Conservation (phyloP, 345 rosid genomes). For the Sisymbrium altissimum region DNA sequence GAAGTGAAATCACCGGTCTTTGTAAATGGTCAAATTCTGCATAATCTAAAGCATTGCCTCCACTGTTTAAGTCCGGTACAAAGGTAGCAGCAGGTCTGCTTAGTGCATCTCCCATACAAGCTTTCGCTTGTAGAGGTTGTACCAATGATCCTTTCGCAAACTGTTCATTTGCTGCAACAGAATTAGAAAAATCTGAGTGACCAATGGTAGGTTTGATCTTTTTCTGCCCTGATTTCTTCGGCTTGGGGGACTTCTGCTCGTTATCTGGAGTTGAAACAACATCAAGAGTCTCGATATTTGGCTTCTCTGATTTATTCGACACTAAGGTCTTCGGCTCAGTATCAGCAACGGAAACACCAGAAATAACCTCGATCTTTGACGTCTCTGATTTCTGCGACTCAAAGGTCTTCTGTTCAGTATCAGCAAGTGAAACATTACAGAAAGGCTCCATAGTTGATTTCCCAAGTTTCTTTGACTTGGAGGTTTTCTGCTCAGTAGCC, state of each 20-base stretch:
- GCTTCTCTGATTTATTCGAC: constrained; percentile 30
- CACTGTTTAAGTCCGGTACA: constrained; percentile 62
- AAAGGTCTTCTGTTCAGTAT: constrained; percentile 18
- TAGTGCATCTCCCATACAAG: constrained; percentile 6
- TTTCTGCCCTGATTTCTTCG: not conserved
- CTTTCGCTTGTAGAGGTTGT: constrained; percentile 19
- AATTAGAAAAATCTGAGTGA: constrained; percentile 4
- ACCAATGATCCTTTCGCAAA: constrained; percentile 23
- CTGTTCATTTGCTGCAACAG: constrained; percentile 28
- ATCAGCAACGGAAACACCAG: constrained; percentile 1
- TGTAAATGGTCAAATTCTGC: constrained; percentile 16
- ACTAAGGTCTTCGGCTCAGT: constrained; percentile 28
- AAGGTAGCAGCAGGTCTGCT: constrained; percentile 26
- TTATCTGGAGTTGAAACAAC: constrained; percentile 43
- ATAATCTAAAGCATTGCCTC: constrained; percentile 22
- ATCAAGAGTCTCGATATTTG: constrained; percentile 35
- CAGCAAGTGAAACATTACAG: constrained; percentile 45
- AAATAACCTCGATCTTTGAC: not conserved
- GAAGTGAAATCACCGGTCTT: not conserved
- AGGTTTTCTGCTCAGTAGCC: constrained; percentile 32
- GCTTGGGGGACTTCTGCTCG: constrained; percentile 12
- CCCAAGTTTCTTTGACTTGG: constrained; percentile 37
- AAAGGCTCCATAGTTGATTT: constrained; percentile 35
- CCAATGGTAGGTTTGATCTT: constrained; percentile 1
- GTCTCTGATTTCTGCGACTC: not conserved